Evolutionary conservation across 306 rosid species (phyloP).

Genomic region (Lablab purpureus): DNA sequence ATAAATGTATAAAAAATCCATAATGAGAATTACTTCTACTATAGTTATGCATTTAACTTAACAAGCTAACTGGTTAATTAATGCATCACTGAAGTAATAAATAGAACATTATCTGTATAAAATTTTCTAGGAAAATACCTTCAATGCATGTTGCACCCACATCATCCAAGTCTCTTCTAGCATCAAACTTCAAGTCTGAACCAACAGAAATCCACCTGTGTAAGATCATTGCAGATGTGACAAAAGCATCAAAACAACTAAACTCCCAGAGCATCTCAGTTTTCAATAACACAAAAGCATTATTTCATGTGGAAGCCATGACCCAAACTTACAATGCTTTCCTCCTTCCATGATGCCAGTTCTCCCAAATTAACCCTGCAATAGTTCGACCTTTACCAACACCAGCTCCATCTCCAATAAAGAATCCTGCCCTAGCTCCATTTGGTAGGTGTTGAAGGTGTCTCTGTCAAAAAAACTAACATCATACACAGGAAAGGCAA

Average conservation of each 20-base stretch:
- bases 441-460: slow-evolving; percentile 84
- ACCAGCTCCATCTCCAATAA: slow-evolving; percentile 99
- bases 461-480: slow-evolving; percentile 75
- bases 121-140: slow-evolving; percentile 58
- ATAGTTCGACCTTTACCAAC: slow-evolving; percentile 99
- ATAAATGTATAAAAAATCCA: neutral
- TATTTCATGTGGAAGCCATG: slow-evolving; percentile 36
- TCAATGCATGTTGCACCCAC: slow-evolving; percentile 77
- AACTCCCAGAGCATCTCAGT: slow-evolving; percentile 32
- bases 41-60: slow-evolving; percentile 1
- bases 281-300: slow-evolving; percentile 28
- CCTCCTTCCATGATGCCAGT: slow-evolving; percentile 86
- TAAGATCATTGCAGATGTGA: slow-evolving; percentile 51
- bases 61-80: neutral
- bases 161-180: slow-evolving; percentile 97
- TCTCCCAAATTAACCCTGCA: slow-evolving; percentile 97
- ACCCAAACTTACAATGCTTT: slow-evolving; percentile 83
- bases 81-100: neutral
- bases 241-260: slow-evolving; percentile 51
- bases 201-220: slow-evolving; percentile 99
- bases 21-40: slow-evolving; percentile 1
- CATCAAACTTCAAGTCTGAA: slow-evolving; percentile 99
- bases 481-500: slow-evolving; percentile 46
- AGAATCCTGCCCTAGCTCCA: slow-evolving; percentile 88
- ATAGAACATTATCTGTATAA: slow-evolving; percentile 30